phyloP scores from a whole-genome alignment of 495 filamentous ascomycete species.

The Hyaloscypha hepaticicola region DNA sequence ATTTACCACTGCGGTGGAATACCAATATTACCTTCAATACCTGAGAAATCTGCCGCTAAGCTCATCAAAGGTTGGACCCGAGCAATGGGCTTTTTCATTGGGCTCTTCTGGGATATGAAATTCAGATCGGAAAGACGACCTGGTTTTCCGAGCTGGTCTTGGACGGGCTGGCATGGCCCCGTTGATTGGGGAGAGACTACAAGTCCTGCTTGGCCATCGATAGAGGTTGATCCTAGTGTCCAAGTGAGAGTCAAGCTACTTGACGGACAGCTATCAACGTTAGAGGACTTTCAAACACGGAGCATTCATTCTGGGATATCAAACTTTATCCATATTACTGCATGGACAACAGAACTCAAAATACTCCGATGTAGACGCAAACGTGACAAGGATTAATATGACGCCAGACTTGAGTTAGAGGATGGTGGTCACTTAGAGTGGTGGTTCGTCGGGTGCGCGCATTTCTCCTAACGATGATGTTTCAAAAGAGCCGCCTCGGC shows the following conservation, averaged over 20 bases:
- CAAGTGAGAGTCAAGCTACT: conserved; percentile 8
- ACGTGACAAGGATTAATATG: conserved; percentile 6
- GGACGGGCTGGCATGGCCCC: conserved; percentile 14
- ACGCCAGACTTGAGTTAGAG: conserved; percentile 6
- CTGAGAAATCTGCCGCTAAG: not conserved
- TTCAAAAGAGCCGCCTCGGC: not conserved
- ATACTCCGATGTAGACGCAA: conserved; percentile 9
- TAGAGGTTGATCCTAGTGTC: conserved; percentile 11
- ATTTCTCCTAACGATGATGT: conserved; percentile 6
- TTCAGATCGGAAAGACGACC: conserved; percentile 6
- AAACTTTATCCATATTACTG: conserved; percentile 9
- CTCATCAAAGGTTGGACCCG: conserved; percentile 11
- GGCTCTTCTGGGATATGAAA: conserved; percentile 13
- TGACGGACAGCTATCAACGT: conserved; percentile 12
- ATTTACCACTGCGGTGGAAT: conserved; percentile 1
- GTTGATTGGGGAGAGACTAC: conserved; percentile 13
- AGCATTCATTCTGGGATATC: conserved; percentile 5
- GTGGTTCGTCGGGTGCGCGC: conserved; percentile 5
- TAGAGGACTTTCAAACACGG: conserved; percentile 7
- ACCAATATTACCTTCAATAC: conserved; percentile 4
- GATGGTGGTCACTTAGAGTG: conserved; percentile 11
- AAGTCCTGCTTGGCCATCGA: not conserved
- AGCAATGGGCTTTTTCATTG: conserved; percentile 8
- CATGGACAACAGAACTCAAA: conserved; percentile 1
- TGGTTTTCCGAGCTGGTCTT: conserved; percentile 22